phyloP scores from a whole-genome alignment of 495 filamentous ascomycete species.

The Penicillium flavigenum region DNA sequence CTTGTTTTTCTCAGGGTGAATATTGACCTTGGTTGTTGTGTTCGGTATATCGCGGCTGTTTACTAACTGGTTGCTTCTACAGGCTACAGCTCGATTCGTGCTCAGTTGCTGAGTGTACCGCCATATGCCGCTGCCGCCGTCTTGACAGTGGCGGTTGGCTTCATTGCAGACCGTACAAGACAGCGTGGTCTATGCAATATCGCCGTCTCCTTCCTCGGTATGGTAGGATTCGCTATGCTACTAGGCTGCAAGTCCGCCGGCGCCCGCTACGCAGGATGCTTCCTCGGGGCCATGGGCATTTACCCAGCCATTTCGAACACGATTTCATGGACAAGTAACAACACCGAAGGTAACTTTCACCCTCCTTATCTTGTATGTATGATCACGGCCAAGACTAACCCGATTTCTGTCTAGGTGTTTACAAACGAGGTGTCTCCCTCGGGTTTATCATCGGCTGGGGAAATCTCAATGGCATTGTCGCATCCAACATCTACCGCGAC shows the following conservation, averaged over 20 bases:
- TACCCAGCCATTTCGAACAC: slow-evolving; percentile 93
- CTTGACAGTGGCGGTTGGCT: slow-evolving; percentile 74
- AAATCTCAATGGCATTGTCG: slow-evolving; percentile 85
- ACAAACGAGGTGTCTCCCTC: slow-evolving; percentile 84
- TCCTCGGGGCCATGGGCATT: slow-evolving; percentile 84
- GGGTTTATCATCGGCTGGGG: slow-evolving; percentile 93
- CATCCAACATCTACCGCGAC: slow-evolving; percentile 67
- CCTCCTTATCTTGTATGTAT: neutral
- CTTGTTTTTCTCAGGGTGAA: slow-evolving; percentile 24
- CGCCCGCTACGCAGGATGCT: slow-evolving; percentile 79
- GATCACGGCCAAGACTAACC: neutral
- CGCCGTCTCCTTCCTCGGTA: slow-evolving; percentile 63
- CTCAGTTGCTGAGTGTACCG: slow-evolving; percentile 83
- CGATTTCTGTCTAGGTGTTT: slow-evolving; percentile 54
- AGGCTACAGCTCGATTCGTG: slow-evolving; percentile 67
- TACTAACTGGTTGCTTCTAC: slow-evolving; percentile 3
- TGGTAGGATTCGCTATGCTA: slow-evolving; percentile 78
- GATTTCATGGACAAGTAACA: slow-evolving; percentile 86
- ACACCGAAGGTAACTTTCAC: slow-evolving; percentile 61
- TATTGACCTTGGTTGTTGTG: neutral
- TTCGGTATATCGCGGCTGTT: neutral
- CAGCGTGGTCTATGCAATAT: slow-evolving; percentile 86
- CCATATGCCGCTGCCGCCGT: slow-evolving; percentile 83
- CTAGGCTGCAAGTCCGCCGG: slow-evolving; percentile 56
- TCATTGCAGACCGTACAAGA: slow-evolving; percentile 72